Conservation (phyloP, 257 asterid species). For the Salvia hispanica region DNA sequence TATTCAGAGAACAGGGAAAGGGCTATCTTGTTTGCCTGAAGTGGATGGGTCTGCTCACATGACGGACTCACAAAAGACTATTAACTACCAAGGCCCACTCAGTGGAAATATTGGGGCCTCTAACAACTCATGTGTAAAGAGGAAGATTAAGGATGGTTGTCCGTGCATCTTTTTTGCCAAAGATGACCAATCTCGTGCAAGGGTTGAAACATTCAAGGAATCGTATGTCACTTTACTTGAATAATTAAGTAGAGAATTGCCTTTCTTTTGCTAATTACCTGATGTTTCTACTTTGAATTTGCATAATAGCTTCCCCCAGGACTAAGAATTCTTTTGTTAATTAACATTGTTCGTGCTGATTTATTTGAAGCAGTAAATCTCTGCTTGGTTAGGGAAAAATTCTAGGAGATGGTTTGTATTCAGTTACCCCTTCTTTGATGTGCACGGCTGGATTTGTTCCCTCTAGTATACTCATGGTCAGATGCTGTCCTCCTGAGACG, state of each 20-base stretch:
- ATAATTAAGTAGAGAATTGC: slow-evolving; percentile 23
- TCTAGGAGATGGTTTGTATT: slow-evolving; percentile 26
- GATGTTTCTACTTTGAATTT: slow-evolving; percentile 15
- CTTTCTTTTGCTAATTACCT: slow-evolving; percentile 1
- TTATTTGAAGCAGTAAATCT: neutral
- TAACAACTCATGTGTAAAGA: slow-evolving; percentile 55
- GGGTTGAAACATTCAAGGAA: slow-evolving; percentile 75
- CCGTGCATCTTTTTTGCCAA: slow-evolving; percentile 57
- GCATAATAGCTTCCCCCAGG: slow-evolving; percentile 13
- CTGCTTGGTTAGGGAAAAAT: slow-evolving; percentile 8
- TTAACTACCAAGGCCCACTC: slow-evolving; percentile 35
- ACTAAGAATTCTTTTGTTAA: neutral
- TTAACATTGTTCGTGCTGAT: slow-evolving; percentile 14
- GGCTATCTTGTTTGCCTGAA: slow-evolving; percentile 34
- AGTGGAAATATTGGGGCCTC: slow-evolving; percentile 43
- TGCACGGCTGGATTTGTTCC: slow-evolving; percentile 13
- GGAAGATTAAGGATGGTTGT: slow-evolving; percentile 46
- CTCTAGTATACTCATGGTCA: slow-evolving; percentile 6
- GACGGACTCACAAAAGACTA: slow-evolving; percentile 27
- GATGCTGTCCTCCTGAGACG: neutral
- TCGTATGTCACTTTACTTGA: slow-evolving; percentile 52
- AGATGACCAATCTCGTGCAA: slow-evolving; percentile 56
- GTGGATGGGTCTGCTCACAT: slow-evolving; percentile 33
- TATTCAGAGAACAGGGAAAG: slow-evolving; percentile 32
- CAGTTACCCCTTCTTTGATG: neutral